These are phyloP conservation scores for Didymella segeticola DNA, from an alignment of 2,329 filamentous ascomycete genomes.

Conservation along the genomic window DNA sequence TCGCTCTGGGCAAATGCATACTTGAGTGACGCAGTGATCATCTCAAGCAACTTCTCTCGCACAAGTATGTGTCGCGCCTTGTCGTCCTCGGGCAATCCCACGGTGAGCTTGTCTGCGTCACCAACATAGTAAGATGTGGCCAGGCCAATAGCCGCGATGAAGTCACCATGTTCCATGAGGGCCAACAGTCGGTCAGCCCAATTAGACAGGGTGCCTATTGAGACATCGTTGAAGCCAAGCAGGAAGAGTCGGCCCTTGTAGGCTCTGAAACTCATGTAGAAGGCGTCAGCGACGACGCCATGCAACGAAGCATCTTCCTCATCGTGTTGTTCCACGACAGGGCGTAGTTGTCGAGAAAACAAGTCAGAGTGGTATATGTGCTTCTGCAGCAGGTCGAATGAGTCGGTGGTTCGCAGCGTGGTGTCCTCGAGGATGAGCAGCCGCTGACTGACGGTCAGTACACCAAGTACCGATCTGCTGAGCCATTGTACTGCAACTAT, in stretches of 20 bases:
- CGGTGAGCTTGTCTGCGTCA: slow-evolving; percentile 89
- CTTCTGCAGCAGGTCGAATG: slow-evolving; percentile 88
- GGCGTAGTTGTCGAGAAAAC: slow-evolving; percentile 86
- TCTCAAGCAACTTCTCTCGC: slow-evolving; percentile 86
- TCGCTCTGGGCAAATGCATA: slow-evolving; percentile 78
- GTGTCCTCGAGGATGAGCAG: slow-evolving; percentile 91
- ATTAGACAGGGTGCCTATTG: slow-evolving; percentile 90
- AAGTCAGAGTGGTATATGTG: slow-evolving; percentile 91
- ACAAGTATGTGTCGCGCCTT: slow-evolving; percentile 79
- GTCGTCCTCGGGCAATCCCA: slow-evolving; percentile 88
- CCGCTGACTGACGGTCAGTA: slow-evolving; percentile 92
- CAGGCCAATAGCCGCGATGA: slow-evolving; percentile 86
- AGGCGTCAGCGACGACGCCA: slow-evolving; percentile 94
- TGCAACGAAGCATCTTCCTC: slow-evolving; percentile 90
- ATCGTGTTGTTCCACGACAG: slow-evolving; percentile 84
- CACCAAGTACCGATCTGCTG: slow-evolving; percentile 86
- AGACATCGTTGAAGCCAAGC: slow-evolving; percentile 90
- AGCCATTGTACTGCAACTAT: slow-evolving; percentile 98
- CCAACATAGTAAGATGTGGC: slow-evolving; percentile 93
- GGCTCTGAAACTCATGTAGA: slow-evolving; percentile 95
- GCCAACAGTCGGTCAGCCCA: slow-evolving; percentile 95
- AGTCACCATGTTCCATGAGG: slow-evolving; percentile 96
- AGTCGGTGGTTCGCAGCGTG: slow-evolving; percentile 85
- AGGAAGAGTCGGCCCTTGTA: slow-evolving; percentile 95
- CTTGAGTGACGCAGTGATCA: slow-evolving; percentile 89